Evolutionary conservation across 163 green algal species (phyloP), one percentile per base, ranked within the genome.

Genomic region (Trebouxiophyceae sp.): DNA sequence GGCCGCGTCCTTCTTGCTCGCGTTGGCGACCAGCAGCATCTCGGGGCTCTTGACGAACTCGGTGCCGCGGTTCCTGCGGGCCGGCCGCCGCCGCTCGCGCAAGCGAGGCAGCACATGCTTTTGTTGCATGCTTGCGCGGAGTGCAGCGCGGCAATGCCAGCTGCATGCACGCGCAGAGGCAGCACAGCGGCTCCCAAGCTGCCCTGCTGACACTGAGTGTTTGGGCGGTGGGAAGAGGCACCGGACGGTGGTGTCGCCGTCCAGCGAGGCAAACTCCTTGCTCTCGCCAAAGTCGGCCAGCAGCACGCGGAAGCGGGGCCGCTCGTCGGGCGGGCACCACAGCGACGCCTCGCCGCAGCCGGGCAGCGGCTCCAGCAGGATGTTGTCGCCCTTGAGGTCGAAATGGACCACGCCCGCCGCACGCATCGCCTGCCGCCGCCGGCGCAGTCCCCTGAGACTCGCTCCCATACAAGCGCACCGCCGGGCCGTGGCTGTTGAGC

Each of bases 331-430:
- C 6, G 63, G 30, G 4, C 71, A 66, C 77, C 77, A 84, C n/a
- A 86, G 74, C 8, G 74, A 67, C 1, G 47, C 62, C 31, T 78
- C 72, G 26, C 12, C 22, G 26, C 47, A 28, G 39, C 56, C 24
- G 1, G 64, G 57, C 39, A 79, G 62, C 19, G 66, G 65, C 58
- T 81, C 71, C 30, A 89, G 73, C 46, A 89, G 66, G 16, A 86
- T 62, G 70, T 89, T 89, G 62, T 87, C 80, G 54, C 69, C 76
- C 73, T 89, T 89, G 24, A 89, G 57, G 70, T 89, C 82, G 69
- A 81, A 89, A 68, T 89, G 82, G 26, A 85, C 68, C 23, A 87
- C 64, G 5, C 73, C 64, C 0, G 24, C 33, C 0, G 57, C 63
- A 27, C 68, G 31, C 46, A 88, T 31, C 12, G 62, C 67, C 24